These are phyloP conservation scores for Boehmeria nivea DNA, from an alignment of 306 rosid species.

Conservation along the genomic window DNA sequence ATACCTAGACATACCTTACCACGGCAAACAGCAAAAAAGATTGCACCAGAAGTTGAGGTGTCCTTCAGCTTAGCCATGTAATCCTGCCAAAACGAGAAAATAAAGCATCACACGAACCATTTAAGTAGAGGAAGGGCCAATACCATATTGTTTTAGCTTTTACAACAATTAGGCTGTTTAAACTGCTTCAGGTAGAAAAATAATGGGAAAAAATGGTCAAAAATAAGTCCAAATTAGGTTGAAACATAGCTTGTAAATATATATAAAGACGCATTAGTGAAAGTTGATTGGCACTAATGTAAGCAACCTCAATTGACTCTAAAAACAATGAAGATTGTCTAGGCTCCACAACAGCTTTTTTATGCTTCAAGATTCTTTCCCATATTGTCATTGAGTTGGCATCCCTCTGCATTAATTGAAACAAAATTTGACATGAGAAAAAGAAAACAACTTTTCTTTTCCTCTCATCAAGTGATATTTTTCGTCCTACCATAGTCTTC, in stretches of 20 bases:
- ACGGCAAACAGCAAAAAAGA: constrained; percentile 91
- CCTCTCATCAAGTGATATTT: constrained; percentile 8
- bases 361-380: constrained; percentile 88
- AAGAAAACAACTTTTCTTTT: constrained; percentile 15
- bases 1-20: constrained; percentile 65
- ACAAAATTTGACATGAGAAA: neutral
- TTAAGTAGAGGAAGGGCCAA: constrained; percentile 10
- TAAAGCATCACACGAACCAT: constrained; percentile 10
- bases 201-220: no score
- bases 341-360: constrained; percentile 94
- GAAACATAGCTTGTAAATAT: no score
- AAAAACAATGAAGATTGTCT: constrained; percentile 80
- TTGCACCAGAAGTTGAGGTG: constrained; percentile 78
- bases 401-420: constrained; percentile 45
- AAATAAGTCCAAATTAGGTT: no score
- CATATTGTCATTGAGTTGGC: constrained; percentile 71
- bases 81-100: constrained; percentile 50
- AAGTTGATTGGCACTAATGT: no score
- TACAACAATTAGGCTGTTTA: no score
- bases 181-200: no score
- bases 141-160: no score
- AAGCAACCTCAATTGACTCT: constrained; percentile 69
- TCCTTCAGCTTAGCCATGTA: constrained; percentile 78
- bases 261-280: no score
- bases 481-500: constrained; percentile 59